phyloP scores from a whole-genome alignment of 2,329 filamentous ascomycete species.

The Fusarium sp. region DNA sequence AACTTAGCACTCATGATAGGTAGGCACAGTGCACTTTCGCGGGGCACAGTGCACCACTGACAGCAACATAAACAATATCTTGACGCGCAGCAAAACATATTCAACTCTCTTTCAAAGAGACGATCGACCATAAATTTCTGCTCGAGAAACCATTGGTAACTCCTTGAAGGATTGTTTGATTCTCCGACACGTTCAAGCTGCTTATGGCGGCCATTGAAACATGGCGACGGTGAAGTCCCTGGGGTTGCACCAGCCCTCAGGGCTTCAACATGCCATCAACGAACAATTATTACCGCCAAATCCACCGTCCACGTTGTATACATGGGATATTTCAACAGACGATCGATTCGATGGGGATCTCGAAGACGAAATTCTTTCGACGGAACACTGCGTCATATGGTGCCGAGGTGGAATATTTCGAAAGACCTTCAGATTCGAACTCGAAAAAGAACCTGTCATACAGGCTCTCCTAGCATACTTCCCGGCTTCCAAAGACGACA shows the following conservation, averaged over 20 bases:
- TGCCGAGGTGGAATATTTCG: conserved; percentile 86
- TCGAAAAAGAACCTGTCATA: conserved; percentile 87
- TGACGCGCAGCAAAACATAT: conserved; percentile 29
- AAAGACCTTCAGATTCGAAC: conserved; percentile 85
- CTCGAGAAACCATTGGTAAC: conserved; percentile 2
- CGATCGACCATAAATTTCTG: background rate
- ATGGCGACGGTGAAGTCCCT: conserved; percentile 95
- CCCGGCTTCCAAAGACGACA: conserved; percentile 62
- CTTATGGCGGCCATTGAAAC: conserved; percentile 50
- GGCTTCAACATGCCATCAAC: conserved; percentile 82
- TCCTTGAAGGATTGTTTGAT: conserved; percentile 3
- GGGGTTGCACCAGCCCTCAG: conserved; percentile 89
- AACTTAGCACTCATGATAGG: conserved; percentile 11
- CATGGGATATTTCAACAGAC: conserved; percentile 74
- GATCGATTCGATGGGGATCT: conserved; percentile 55
- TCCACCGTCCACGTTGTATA: conserved; percentile 74
- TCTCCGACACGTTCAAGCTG: conserved; percentile 11
- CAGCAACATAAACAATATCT: conserved; percentile 35
- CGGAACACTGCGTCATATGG: conserved; percentile 84
- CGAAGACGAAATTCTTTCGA: conserved; percentile 85
- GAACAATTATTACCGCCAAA: conserved; percentile 81
- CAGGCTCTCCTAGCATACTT: conserved; percentile 91
- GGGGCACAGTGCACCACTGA: conserved; percentile 26
- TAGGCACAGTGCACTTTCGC: conserved; percentile 25
- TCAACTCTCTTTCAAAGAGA: background rate